Evolutionary conservation across 2,329 filamentous ascomycete species (phyloP).

Genomic region (Ophioceras dolichostomum): DNA sequence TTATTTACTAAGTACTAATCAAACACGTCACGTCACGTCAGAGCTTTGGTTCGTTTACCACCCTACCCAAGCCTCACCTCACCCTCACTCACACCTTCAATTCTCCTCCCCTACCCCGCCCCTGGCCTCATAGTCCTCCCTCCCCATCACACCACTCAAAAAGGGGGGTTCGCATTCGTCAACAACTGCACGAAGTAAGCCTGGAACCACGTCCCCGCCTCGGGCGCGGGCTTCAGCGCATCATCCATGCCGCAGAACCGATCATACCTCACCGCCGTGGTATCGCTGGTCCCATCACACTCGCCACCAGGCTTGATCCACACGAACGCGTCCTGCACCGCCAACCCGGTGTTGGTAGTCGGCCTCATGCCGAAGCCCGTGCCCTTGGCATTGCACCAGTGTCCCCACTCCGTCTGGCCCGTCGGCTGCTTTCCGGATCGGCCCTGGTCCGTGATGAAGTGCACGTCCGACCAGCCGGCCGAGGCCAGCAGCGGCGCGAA

Average conservation of each 20-base stretch:
- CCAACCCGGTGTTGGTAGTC: conserved; percentile 45
- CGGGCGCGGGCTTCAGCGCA: conserved; percentile 51
- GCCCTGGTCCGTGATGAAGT: conserved; percentile 37
- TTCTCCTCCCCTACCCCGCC: conserved; percentile 24
- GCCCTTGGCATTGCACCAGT: conserved; percentile 56
- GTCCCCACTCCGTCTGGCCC: conserved; percentile 47
- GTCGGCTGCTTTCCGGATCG: conserved; percentile 48
- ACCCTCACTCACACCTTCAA: too few species aligned
- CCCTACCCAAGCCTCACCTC: too few species aligned
- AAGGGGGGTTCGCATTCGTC: conserved; percentile 41
- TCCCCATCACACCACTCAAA: conserved; percentile 16
- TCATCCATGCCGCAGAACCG: conserved; percentile 36
- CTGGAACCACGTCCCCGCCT: conserved; percentile 59
- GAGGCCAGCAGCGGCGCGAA: conserved; percentile 50
- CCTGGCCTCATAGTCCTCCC: conserved; percentile 29
- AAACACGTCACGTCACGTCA: too few species aligned
- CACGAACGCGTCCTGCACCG: conserved; percentile 51
- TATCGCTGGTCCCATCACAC: conserved; percentile 38
- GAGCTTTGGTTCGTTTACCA: too few species aligned
- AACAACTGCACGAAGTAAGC: conserved; percentile 46
- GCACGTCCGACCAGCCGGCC: conserved; percentile 28
- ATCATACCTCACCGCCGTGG: conserved; percentile 37
- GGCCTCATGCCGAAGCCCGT: conserved; percentile 56
- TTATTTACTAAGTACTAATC: too few species aligned
- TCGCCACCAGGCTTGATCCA: conserved; percentile 59